Evolutionary conservation across 2,329 filamentous ascomycete species (phyloP), one percentile per base, ranked within the genome.

Genomic region (Rhinocladiella mackenziei): DNA sequence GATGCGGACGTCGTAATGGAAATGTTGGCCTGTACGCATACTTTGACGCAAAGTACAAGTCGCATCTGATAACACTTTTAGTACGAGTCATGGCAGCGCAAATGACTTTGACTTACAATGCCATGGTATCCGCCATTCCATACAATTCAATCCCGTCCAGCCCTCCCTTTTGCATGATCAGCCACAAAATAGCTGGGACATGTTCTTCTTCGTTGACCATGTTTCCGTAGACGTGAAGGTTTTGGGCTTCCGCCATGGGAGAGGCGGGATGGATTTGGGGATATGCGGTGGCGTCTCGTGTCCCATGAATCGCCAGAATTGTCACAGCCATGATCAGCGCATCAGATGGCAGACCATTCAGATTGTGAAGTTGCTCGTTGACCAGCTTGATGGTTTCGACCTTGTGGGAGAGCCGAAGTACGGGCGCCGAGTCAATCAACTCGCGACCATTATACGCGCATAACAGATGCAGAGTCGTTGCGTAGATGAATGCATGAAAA

Each of bases 401-500:
- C 22, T 53, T 50, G 35, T 53, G 47, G 10, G n/a, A 18, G 25
- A 53, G 43, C 1, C 50, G 43, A 3, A 45, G 23, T 5, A 48
- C 17, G 5, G 46, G 42, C 9, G 47, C 50, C 18, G 39, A 41
- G 7, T 46, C 20, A n/a, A 32, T 40, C 14, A 48, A 23, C 35
- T 54, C 48, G 9, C 30, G 36, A 11, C 51, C 47, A 9, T 46
- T 35, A 28, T 48, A 26, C 3, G 22, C 36, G 25, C 29, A 35
- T 9, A 45, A 30, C n/a, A 54, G 25, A 33, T 54, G 51, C 6
- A 45, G 41, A 2, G 47, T 47, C 1, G 46, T 45, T 6, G 43
- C 50, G 39, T 50, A 54, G 31, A 48, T 39, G 14, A 54, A 48
- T 17, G 47, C 47, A 33, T 54, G 47, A 34, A 54, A 54, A 6